Base-by-base conservation (phyloP, 495 filamentous ascomycete species). In the Hypoxylon rickii region DNA sequence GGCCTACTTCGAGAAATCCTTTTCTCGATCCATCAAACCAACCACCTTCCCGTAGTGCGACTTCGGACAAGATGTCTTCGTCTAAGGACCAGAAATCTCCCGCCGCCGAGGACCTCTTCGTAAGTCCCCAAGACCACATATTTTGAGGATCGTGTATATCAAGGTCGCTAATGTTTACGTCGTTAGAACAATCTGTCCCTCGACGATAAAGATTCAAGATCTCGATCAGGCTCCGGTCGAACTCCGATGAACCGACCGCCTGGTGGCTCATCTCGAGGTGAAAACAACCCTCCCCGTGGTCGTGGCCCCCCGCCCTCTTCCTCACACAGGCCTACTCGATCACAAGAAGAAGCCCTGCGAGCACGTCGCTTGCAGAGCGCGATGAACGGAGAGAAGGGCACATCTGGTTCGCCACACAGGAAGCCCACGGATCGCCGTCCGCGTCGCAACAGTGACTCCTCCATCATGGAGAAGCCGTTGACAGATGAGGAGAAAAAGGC, bases 401-500 rank as follows among this genome's bases (percentile, higher is more conserved):
- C 66, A 31, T 58, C 72, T 55, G 56, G 63, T 6, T 74, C 76
- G 11, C 72, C 75, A 1, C 70, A 69, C 41, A 70, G 67, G 52
- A 65, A 64, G 16, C 51, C 67, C 3, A 17, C 43, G 20, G 75
- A 79, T 3, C 76, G 80, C 48, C 83, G 88, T 37, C 83, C 83
- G 7, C 83, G 95, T 60, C 87, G 92, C 41, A 97, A 97, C 71
- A 97, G 94, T 2, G 95, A 97, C 49, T 95, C 94, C 0, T 99
- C 95, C 0, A 79, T 94, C 42, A 82, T 89, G 69, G 89, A 92
- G 20, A 85, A 81, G 66, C 78, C 78, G 0, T 67, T 89, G 51
- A 79, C 84, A 33, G 89, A 94, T 22, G 89, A 90, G 44, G 89
- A 96, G 66, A 83, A 79, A 52, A 86, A 86, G 51, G 76, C 85